These are phyloP conservation scores for Diaporthe sp. DNA, from an alignment of 2,329 filamentous ascomycete species.

Conservation along the genomic window DNA sequence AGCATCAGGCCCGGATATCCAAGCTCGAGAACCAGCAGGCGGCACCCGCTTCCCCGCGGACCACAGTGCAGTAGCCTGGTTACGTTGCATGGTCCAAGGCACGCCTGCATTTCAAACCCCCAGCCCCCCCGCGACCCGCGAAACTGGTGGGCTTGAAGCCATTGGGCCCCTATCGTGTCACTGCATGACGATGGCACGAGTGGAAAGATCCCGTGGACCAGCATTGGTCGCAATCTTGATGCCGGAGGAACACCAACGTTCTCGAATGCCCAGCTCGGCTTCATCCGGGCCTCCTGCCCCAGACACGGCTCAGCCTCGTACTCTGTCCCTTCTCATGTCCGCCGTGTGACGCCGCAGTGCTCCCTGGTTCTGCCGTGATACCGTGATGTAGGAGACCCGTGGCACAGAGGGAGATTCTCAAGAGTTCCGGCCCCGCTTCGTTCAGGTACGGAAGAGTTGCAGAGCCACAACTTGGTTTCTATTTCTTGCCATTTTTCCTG, in stretches of 20 bases:
- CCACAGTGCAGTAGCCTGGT: constrained; percentile 14
- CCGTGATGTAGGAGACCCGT: not conserved
- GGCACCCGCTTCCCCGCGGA: constrained; percentile 19
- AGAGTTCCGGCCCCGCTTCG: not conserved
- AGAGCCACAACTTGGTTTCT: constrained; percentile 37
- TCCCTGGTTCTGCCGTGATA: not conserved
- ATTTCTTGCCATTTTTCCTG: constrained; percentile 62
- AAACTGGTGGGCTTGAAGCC: not conserved
- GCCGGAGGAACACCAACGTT: not conserved
- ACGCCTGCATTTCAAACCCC: constrained; percentile 9
- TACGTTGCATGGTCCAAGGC: constrained; percentile 13
- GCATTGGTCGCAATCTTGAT: constrained; percentile 13
- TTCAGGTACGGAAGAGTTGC: not conserved
- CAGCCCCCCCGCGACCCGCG: not conserved
- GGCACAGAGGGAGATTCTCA: not conserved
- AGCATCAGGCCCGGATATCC: not conserved
- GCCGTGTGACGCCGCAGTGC: constrained; percentile 3
- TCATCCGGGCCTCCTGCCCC: constrained; percentile 5
- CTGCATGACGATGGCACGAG: not conserved
- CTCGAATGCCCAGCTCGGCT: constrained; percentile 10
- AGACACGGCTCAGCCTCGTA: constrained; percentile 13
- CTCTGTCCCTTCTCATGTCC: not conserved
- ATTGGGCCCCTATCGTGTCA: constrained; percentile 18
- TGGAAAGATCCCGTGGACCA: not conserved
- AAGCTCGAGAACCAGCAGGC: not conserved